Conservation (phyloP, 148 eudicot genomes). For the Vaccinium darrowii region DNA sequence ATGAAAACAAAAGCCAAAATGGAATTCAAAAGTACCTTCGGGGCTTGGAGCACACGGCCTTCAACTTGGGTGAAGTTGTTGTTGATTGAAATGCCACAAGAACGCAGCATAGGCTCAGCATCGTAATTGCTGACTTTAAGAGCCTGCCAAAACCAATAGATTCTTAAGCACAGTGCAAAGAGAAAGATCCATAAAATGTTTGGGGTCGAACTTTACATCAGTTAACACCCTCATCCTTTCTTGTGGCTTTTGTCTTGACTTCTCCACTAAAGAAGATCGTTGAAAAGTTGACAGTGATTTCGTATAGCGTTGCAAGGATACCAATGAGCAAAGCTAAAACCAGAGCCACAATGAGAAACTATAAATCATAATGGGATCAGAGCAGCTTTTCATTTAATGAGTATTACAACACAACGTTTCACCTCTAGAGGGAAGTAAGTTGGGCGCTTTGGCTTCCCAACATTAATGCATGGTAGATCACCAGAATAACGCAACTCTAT, state of each 20-base stretch:
- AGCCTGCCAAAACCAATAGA: slow-evolving; percentile 46
- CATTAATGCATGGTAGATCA: slow-evolving; percentile 89
- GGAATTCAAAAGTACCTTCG: slow-evolving; percentile 47
- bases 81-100: slow-evolving; percentile 78
- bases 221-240: slow-evolving; percentile 78
- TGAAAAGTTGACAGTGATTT: slow-evolving; percentile 68
- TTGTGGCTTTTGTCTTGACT: slow-evolving; percentile 88
- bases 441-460: slow-evolving; percentile 87
- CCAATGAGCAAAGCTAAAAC: slow-evolving; percentile 72
- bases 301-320: slow-evolving; percentile 86
- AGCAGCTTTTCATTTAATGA: neutral
- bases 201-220: slow-evolving; percentile 42
- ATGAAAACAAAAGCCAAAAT: no score
- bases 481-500: slow-evolving; percentile 73
- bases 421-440: slow-evolving; percentile 88
- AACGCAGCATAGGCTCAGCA: slow-evolving; percentile 75
- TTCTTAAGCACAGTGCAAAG: neutral
- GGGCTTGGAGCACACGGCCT: slow-evolving; percentile 81
- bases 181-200: neutral
- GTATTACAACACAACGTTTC: neutral
- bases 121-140: slow-evolving; percentile 72
- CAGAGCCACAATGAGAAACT: neutral
- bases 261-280: slow-evolving; percentile 82
- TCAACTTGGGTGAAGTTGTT: slow-evolving; percentile 68
- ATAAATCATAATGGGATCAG: neutral